Base-by-base conservation (phyloP, 306 rosid genomes). In the Fragaria iinumae region DNA sequence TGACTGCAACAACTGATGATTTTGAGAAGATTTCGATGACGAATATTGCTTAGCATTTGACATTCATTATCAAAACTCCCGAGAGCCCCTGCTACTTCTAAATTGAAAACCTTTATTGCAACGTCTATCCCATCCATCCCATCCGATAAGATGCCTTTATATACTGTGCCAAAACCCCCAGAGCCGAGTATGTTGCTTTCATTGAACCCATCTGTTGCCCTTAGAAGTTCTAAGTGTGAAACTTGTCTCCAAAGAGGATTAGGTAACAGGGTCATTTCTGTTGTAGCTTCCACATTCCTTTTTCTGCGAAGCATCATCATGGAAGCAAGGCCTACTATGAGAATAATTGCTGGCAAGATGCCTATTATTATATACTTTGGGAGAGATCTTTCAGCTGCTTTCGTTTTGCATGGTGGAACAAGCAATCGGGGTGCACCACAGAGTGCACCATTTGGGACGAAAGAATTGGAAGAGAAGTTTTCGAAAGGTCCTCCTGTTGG, bases 71-170 rank as follows among this genome's bases (percentile, higher is more conserved):
- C 55, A 69, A 82, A 69, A 55, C 68, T 68, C 38, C 12, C 76
- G 38, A 41, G 21, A 29, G 63, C 70, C 27, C 63, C 71, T 63
- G 76, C 80, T 4, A 8, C 21, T 21, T 74, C 41, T 32, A 82
- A 67, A n/a, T 73, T 73, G 62, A 78, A 77, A 44, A 82, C 82
- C 68, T 79, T 83, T 7, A 82, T 34, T 0, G 82, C 85, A 73
- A 72, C 75, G 4, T 66, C 16, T 21, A 8, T 68, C 39, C 79
- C 79, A 77, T 82, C 73, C 52, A 8, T 68, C 39, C 79, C 79
- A 77, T 82, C 73, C 52, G 68, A 63, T 10, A 78, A 32, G 5
- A 39, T 82, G 3, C 76, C 85, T 34, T 41, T 50, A 49, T 77
- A 78, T 29, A 73, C 82, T 14, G 62, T 48, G 10, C 85, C 82